Percentiles rank a stretch among this genome's conserved stretches.
Conservation (phyloP, 495 filamentous ascomycete species). For the Penicillium antarcticum region DNA sequence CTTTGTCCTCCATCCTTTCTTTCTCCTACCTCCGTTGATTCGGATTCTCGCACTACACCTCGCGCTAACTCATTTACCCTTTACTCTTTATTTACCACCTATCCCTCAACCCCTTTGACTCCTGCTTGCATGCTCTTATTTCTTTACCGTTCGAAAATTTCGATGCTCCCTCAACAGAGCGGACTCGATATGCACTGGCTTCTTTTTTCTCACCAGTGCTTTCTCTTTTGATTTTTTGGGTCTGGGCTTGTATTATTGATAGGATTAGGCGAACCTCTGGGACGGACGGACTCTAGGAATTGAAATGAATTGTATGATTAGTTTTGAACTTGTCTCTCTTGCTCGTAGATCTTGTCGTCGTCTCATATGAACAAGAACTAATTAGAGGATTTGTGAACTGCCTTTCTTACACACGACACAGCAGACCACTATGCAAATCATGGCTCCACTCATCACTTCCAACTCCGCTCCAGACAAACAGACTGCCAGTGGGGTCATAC, state of each 20-base stretch:
- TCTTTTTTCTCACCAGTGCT: constrained; percentile 16
- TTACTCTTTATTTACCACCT: constrained; percentile 6
- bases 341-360: not conserved
- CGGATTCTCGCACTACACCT: constrained; percentile 17
- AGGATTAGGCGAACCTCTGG: constrained; percentile 28
- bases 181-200: constrained; percentile 22
- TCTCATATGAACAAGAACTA: no score
- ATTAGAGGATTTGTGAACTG: no score
- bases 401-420: constrained; percentile 2
- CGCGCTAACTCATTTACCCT: not conserved
- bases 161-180: constrained; percentile 18
- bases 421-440: constrained; percentile 15
- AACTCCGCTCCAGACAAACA: constrained; percentile 32
- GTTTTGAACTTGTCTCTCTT: constrained; percentile 12
- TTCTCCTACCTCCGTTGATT: constrained; percentile 13
- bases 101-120: constrained; percentile 5
- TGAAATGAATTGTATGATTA: constrained; percentile 40
- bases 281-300: constrained; percentile 24
- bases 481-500: constrained; percentile 47
- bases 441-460: constrained; percentile 24
- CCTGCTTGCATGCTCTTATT: constrained; percentile 7
- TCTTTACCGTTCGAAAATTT: constrained; percentile 10
- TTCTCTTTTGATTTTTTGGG: constrained; percentile 6
- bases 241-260: constrained; percentile 40
- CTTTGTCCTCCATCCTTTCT: not conserved